Percentiles rank a stretch among this genome's conserved stretches.
Evolutionary conservation across 768 basidiomycete genomes (phyloP).

Genomic region (Naganishia vishniacii): DNA sequence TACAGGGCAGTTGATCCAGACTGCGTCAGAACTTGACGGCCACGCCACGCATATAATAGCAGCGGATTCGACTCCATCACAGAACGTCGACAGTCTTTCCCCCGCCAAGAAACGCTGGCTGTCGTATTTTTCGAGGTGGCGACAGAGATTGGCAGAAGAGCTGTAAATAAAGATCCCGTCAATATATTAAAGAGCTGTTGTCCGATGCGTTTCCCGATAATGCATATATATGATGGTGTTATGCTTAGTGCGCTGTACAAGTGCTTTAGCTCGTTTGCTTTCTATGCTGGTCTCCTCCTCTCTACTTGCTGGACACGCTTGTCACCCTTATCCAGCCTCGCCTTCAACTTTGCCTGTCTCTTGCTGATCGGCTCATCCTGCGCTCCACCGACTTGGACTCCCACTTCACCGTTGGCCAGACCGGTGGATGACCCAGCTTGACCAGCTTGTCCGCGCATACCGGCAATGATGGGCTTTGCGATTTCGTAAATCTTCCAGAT

Average conservation of each 20-base stretch:
- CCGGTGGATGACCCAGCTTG: constrained; percentile 22
- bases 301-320: constrained; percentile 45
- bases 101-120: too few relatives aligned
- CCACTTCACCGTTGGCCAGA: not conserved
- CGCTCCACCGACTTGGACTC: constrained; percentile 13
- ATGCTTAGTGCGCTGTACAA: not conserved
- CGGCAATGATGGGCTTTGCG: constrained; percentile 40
- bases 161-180: not conserved
- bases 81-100: too few relatives aligned
- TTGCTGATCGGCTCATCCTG: constrained; percentile 31
- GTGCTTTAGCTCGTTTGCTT: not conserved
- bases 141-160: not conserved
- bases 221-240: not conserved
- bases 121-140: too few relatives aligned
- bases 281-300: constrained; percentile 20
- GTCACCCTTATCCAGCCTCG: constrained; percentile 46
- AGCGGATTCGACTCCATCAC: too few relatives aligned
- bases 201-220: not conserved
- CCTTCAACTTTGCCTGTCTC: constrained; percentile 43
- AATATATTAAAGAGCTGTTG: too few relatives aligned
- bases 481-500: constrained; percentile 42
- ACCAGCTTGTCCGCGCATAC: constrained; percentile 18
- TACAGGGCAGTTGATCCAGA: too few relatives aligned
- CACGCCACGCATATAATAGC: too few relatives aligned
- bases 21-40: too few relatives aligned